These are phyloP conservation scores for Larix kaempferi DNA, from an alignment of 75 land plant genomes.

Conservation along the genomic window DNA sequence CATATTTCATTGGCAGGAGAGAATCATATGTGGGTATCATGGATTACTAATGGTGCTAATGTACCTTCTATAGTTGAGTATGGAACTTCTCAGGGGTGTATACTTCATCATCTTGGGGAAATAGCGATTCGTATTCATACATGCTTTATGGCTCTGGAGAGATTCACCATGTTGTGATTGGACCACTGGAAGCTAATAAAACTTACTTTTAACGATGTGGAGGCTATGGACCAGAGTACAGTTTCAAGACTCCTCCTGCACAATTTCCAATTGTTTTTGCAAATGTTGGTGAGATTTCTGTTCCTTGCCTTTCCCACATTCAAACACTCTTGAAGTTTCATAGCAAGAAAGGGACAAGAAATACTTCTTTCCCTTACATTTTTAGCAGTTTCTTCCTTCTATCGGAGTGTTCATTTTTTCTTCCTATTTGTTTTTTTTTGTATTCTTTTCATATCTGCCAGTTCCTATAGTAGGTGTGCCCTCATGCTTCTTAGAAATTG, in stretches of 20 bases:
- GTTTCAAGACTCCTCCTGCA: conserved; percentile 81
- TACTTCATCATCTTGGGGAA: conserved; percentile 42
- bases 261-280: conserved; percentile 78
- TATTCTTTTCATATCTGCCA: neutral
- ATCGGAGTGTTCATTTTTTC: no score
- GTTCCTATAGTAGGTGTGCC: neutral
- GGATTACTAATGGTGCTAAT: conserved; percentile 55
- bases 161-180: conserved; percentile 85
- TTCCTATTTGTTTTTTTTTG: neutral
- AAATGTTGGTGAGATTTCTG: conserved; percentile 49
- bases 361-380: neutral
- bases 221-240: conserved; percentile 60
- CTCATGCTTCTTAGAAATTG: neutral
- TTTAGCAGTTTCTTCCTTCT: neutral
- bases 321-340: neutral
- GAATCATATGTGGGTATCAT: conserved; percentile 70
- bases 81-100: conserved; percentile 75
- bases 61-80: conserved; percentile 70
- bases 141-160: conserved; percentile 71
- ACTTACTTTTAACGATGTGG: conserved; percentile 82
- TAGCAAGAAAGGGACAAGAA: neutral
- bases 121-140: conserved; percentile 57
- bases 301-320: neutral
- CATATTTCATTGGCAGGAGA: conserved; percentile 88
- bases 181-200: conserved; percentile 62